Conservation (phyloP, 202 grass and related monocot genomes). For the Schoenoplectus triqueter region DNA sequence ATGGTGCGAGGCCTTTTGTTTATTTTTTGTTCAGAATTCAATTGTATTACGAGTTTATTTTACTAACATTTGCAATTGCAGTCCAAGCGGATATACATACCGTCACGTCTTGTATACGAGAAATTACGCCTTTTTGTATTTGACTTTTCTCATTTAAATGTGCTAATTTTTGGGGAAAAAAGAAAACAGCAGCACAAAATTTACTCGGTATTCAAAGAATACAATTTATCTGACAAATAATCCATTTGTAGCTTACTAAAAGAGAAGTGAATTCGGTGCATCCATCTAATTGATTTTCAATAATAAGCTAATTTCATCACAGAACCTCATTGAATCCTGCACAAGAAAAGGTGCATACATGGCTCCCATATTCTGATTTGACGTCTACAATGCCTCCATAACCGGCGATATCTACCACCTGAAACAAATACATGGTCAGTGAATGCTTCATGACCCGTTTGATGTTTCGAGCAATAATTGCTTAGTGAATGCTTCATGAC, state of each 20-base stretch:
- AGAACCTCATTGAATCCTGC: constrained; percentile 47
- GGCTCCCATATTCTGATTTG: constrained; percentile 82
- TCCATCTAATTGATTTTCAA: background rate
- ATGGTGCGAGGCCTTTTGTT: background rate
- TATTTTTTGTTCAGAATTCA: too few species aligned
- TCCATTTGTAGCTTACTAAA: background rate
- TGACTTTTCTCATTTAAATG: too few species aligned
- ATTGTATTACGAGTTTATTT: too few species aligned
- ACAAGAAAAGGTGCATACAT: constrained; percentile 77
- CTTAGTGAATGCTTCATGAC: background rate
- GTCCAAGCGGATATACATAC: too few species aligned
- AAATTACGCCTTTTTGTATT: too few species aligned
- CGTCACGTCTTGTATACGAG: too few species aligned
- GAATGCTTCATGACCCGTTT: background rate
- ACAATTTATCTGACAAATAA: background rate
- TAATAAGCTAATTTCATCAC: constrained; percentile 12
- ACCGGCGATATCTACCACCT: constrained; percentile 75
- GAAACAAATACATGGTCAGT: constrained; percentile 13
- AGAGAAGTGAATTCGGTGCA: background rate
- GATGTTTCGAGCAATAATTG: background rate
- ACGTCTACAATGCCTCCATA: constrained; percentile 80
- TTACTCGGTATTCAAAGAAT: background rate
- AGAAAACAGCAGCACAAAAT: background rate
- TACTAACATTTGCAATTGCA: too few species aligned
- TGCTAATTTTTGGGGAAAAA: too few species aligned